Evolutionary conservation across 768 basidiomycete genomes (phyloP), one percentile per base, ranked within the genome.

Genomic region (Imleria badia): DNA sequence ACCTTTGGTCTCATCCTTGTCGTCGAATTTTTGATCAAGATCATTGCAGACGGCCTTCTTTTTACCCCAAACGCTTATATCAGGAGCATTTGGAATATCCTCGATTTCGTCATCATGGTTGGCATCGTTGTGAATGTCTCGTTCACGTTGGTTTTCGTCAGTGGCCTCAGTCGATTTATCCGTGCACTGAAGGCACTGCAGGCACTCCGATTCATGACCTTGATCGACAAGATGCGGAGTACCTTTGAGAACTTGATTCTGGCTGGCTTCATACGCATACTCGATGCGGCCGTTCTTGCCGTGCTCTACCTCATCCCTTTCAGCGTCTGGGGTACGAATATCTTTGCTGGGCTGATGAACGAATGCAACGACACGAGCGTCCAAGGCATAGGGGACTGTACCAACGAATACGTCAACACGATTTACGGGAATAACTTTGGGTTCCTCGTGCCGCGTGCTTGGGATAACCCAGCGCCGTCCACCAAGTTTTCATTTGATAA

Each of bases 31-130:
- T 51, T 87, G 59, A 85, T 97, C 83, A 98, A 98, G 72, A 73
- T 94, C 67, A 75, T 93, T 45, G 96, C 96, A 1, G 96, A 98
- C 65, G 96, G 96, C 0, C 88, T 95, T 70, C 64, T 89, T 14
- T 94, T 94, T 73, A 86, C 90, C 0, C 93, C 94, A 0, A 94
- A 94, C 62, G 93, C 93, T 1, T 98, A 98, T 66, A 70, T 97
- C 23, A 86, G 86, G 23, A 91, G 90, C 56, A 86, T 94, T 12
- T 97, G 94, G 94, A 97, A 97, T 67, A 70, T 87, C 61, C 73
- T 98, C 52, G 96, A 98, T 71, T 87, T 96, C 60, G 68, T 91
- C 66, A 87, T 98, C 67, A 82, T 98, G 75, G 68, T 75, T 31
- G 88, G 91, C 7, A 70, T 96, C 31, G 71, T 94, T 26, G 77